Evolutionary conservation across 305 asterid species (phyloP).

Genomic region (Plantago coronopus): DNA sequence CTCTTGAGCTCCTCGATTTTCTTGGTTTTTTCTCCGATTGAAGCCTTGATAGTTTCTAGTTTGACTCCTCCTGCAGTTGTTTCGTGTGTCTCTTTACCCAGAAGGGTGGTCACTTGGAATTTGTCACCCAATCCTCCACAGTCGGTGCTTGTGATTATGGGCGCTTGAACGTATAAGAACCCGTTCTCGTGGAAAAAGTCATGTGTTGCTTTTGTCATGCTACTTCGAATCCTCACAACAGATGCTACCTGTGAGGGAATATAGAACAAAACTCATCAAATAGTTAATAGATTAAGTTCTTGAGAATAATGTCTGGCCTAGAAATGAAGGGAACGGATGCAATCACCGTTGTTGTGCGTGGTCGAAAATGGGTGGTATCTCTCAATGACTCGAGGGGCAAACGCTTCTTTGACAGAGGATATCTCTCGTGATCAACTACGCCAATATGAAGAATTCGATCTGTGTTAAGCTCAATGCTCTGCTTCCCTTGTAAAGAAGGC

Average conservation of each 20-base stretch:
- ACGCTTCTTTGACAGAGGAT: constrained; percentile 73
- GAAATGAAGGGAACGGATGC: neutral
- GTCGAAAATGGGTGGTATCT: constrained; percentile 61
- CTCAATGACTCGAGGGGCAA: constrained; percentile 65
- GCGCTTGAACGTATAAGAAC: constrained; percentile 68
- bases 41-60: constrained; percentile 43
- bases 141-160: constrained; percentile 61
- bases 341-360: constrained; percentile 77
- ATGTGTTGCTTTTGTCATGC: constrained; percentile 52
- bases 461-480: constrained; percentile 56
- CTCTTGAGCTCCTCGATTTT: constrained; percentile 64
- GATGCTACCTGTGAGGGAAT: constrained; percentile 62
- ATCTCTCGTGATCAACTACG: constrained; percentile 49
- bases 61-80: constrained; percentile 30
- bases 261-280: neutral
- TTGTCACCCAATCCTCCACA: constrained; percentile 46
- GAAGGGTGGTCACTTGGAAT: constrained; percentile 53
- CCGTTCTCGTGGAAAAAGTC: constrained; percentile 59
- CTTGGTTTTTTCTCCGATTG: constrained; percentile 56
- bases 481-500: constrained; percentile 53
- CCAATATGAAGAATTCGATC: constrained; percentile 65
- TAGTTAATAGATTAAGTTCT: neutral
- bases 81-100: constrained; percentile 24
- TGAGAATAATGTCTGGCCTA: neutral
- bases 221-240: constrained; percentile 58